These are phyloP conservation scores for Trichoderma sp. DNA, from an alignment of 2,329 filamentous ascomycete genomes.

Conservation along the genomic window DNA sequence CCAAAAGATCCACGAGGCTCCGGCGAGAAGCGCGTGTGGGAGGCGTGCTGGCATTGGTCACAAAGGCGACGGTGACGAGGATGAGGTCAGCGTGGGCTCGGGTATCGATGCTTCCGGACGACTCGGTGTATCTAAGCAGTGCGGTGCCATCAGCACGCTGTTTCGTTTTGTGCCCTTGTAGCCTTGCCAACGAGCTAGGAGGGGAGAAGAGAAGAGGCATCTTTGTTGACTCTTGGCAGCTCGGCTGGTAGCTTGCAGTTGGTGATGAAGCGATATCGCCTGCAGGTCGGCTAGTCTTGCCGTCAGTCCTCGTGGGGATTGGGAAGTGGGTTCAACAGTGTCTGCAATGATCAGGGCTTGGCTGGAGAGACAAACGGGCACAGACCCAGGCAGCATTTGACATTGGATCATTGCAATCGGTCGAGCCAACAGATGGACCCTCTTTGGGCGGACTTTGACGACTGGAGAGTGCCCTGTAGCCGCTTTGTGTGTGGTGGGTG, in stretches of 20 bases:
- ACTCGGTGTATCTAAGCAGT: background rate
- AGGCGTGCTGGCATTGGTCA: background rate
- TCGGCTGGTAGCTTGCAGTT: background rate
- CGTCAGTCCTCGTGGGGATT: background rate
- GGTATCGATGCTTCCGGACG: background rate
- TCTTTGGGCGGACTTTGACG: background rate
- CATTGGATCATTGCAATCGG: background rate
- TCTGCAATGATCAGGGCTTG: background rate
- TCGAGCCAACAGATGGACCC: background rate
- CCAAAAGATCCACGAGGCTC: background rate
- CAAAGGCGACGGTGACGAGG: background rate
- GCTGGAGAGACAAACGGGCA: background rate
- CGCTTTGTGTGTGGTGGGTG: background rate
- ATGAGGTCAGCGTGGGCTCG: conserved; percentile 9
- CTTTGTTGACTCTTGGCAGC: background rate
- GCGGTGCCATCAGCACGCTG: background rate
- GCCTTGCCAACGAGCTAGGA: background rate
- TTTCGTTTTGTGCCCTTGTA: background rate
- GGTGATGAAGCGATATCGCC: background rate
- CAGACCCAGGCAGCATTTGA: background rate
- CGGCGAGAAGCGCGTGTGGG: background rate
- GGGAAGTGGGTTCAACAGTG: background rate
- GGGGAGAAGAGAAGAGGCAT: background rate
- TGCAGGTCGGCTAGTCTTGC: background rate
- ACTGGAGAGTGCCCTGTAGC: background rate